phyloP scores from a whole-genome alignment of 2,329 filamentous ascomycete genomes.

The Neurospora crassa region DNA sequence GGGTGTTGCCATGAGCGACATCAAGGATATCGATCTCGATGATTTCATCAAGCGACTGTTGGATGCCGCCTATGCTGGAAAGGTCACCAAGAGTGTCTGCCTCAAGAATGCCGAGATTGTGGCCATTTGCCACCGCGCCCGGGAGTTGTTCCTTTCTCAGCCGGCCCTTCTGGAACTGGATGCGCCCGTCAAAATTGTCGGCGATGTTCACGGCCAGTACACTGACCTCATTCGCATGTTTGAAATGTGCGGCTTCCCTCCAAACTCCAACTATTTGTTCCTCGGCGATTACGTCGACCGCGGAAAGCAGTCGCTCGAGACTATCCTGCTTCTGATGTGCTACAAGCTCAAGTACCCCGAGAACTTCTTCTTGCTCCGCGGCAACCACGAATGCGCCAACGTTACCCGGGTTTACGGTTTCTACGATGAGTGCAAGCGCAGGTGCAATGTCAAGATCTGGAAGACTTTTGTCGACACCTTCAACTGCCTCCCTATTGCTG shows the following conservation, averaged over 20 bases:
- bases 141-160: slow-evolving; percentile 84
- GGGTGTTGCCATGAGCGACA: slow-evolving; percentile 73
- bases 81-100: slow-evolving; percentile 95
- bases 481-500: slow-evolving; percentile 87
- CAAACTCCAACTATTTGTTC: slow-evolving; percentile 85
- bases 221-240: slow-evolving; percentile 95
- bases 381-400: slow-evolving; percentile 95
- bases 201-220: slow-evolving; percentile 94
- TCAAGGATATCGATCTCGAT: slow-evolving; percentile 89
- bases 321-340: slow-evolving; percentile 82
- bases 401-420: slow-evolving; percentile 95
- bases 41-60: slow-evolving; percentile 94
- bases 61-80: slow-evolving; percentile 90
- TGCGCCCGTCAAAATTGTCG: slow-evolving; percentile 94
- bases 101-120: slow-evolving; percentile 96
- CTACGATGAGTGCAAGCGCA: slow-evolving; percentile 94
- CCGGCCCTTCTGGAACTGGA: slow-evolving; percentile 86
- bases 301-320: slow-evolving; percentile 92
- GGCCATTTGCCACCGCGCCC: slow-evolving; percentile 80
- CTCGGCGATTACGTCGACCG: slow-evolving; percentile 94
- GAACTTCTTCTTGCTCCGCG: slow-evolving; percentile 91
- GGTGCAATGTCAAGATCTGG: slow-evolving; percentile 96
- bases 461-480: slow-evolving; percentile 97
- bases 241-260: slow-evolving; percentile 96
- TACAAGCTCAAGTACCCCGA: slow-evolving; percentile 97